phyloP scores from a whole-genome alignment of 352 stramenopile species.

The Pythium phragmiticola region DNA sequence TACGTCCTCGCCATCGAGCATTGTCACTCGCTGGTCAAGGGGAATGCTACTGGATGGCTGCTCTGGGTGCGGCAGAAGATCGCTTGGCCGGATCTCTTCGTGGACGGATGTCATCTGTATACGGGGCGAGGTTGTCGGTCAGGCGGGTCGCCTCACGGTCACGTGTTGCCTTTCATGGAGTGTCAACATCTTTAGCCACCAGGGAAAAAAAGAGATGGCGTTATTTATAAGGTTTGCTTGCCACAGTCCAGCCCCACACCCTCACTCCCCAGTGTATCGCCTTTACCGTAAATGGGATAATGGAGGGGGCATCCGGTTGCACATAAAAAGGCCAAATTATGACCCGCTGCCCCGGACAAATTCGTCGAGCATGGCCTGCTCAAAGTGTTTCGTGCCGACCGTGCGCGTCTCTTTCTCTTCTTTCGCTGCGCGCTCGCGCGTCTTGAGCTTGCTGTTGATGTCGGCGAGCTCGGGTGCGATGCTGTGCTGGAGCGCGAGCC shows the following conservation, averaged over 20 bases:
- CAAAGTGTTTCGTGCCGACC: conserved; percentile 49
- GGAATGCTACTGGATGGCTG: not conserved
- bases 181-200: no score
- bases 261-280: no score
- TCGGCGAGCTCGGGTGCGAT: conserved; percentile 25
- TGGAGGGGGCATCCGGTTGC: not conserved
- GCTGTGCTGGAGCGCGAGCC: conserved; percentile 32
- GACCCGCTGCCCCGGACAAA: conserved; percentile 22
- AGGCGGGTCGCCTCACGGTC: no score
- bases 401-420: conserved; percentile 33
- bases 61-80: not conserved
- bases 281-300: no score
- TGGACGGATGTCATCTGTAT: not conserved
- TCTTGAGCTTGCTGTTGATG: conserved; percentile 36
- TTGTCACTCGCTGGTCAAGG: not conserved
- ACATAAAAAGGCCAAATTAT: conserved; percentile 7
- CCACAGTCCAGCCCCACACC: no score
- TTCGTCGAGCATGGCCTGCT: conserved; percentile 48
- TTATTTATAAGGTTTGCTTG: no score
- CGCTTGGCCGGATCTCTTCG: not conserved
- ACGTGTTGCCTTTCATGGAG: no score
- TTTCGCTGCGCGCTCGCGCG: conserved; percentile 34
- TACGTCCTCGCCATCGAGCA: conserved; percentile 30
- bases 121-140: no score
- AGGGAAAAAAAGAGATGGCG: no score